Percentiles rank a stretch among this genome's conserved stretches.
Evolutionary conservation across 2,329 filamentous ascomycete species (phyloP).

Genomic region (Fusarium sp.): DNA sequence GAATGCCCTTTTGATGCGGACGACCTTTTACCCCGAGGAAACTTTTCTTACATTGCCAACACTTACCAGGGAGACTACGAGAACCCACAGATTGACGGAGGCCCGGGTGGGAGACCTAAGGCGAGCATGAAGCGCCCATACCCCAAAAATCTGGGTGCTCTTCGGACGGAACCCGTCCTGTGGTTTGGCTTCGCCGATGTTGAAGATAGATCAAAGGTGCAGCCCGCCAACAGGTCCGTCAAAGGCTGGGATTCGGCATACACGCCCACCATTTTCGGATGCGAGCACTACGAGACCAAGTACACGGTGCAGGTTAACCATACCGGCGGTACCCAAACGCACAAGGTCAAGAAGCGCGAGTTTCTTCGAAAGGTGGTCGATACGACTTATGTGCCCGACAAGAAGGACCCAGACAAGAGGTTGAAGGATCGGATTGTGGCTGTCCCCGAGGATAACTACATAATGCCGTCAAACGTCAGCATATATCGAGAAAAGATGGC

Average conservation of each 20-base stretch:
- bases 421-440: constrained; percentile 37
- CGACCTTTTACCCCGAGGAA: constrained; percentile 34
- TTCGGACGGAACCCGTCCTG: constrained; percentile 40
- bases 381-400: constrained; percentile 25
- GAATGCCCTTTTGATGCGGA: constrained; percentile 38
- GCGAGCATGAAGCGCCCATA: constrained; percentile 20
- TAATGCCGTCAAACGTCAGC: constrained; percentile 29
- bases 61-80: constrained; percentile 37
- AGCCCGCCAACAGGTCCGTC: constrained; percentile 16
- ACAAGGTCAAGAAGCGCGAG: constrained; percentile 31
- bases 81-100: constrained; percentile 21
- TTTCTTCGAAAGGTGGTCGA: constrained; percentile 35
- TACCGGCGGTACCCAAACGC: constrained; percentile 33
- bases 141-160: constrained; percentile 37
- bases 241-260: constrained; percentile 39
- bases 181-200: constrained; percentile 44
- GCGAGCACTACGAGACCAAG: constrained; percentile 39
- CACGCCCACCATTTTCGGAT: constrained; percentile 43
- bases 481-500: constrained; percentile 37
- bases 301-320: constrained; percentile 42
- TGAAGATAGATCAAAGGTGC: constrained; percentile 26
- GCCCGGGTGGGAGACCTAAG: constrained; percentile 23
- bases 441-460: constrained; percentile 33
- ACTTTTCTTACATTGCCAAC: constrained; percentile 37
- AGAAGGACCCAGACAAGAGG: constrained; percentile 28